Evolutionary conservation across 1,139 yeast genomes (phyloP), one percentile per base, ranked within the genome.

Genomic region (Hanseniaspora sp.): DNA sequence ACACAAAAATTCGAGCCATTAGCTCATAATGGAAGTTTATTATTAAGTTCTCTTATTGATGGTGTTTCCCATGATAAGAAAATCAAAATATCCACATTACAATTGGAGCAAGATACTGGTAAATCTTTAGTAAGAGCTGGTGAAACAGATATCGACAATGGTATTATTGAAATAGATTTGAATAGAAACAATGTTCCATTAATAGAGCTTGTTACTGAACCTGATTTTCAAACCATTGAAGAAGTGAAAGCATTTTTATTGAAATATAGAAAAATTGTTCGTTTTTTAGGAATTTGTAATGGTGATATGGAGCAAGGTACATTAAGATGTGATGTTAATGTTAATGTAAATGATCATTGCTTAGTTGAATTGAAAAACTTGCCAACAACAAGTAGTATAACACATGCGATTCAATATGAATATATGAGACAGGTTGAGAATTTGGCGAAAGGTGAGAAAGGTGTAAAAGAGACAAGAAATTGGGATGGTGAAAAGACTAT

Each of bases 271-370:
- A 73, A 79, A 39, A 68, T 88, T 48, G 78, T 92, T 41, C 74
- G 82, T 51, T 80, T 80, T 59, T 66, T 88, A 52, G 79, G 77
- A 4, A 78, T 92, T 2, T 87, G 95, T 61, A 76, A 94, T 0
- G 97, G 96, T 28, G 95, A 88, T 61, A 72, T 92, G 62, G 98
- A 92, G 64, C 80, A 90, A 0, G 98, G 98, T 8, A 94, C 96
- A 0, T 83, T 94, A 75, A 75, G 99, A 63, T 95, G 90, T 4
- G 99, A 92, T 64, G 97, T 88, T 8, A 92, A 92, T 62, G 76
- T 92, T 17, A 86, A 95, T 46, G 81, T 92, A 3, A 78, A 79
- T 56, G 80, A 78, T 31, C 78, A 80, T 54, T 76, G 81, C 47
- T 70, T 97, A 57, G 88, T 90, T 30, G 98, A 92, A 63, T 77